A percentile compares a stretch with the other conserved stretches of the same genome.
Evolutionary conservation across 164 flowering plant genomes (phyloP).

Genomic region (Nelumbo lutea): DNA sequence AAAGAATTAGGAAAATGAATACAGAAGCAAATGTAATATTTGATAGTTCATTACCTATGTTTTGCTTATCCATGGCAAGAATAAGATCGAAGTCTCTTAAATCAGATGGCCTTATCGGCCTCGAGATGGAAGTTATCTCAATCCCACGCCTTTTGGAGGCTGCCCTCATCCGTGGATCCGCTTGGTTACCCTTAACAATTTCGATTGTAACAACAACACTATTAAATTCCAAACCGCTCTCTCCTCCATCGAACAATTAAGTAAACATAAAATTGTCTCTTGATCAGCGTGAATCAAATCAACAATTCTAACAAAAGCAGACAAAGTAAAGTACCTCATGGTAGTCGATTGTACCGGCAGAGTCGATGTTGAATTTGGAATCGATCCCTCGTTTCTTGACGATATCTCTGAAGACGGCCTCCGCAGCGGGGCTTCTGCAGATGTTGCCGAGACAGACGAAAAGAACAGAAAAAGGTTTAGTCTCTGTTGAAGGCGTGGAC

Average conservation of each 20-base stretch:
- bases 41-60: slow-evolving; percentile 47
- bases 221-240: too few relatives aligned
- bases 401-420: slow-evolving; percentile 79
- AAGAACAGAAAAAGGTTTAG: slow-evolving; percentile 76
- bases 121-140: slow-evolving; percentile 83
- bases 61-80: slow-evolving; percentile 91
- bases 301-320: neutral
- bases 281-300: neutral
- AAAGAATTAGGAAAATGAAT: neutral
- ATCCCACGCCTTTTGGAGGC: slow-evolving; percentile 83
- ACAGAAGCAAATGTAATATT: neutral
- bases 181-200: slow-evolving; percentile 60
- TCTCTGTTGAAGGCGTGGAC: slow-evolving; percentile 23
- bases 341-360: slow-evolving; percentile 88
- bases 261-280: too few relatives aligned
- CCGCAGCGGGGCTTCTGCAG: slow-evolving; percentile 96
- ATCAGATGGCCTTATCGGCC: slow-evolving; percentile 48
- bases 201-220: too few relatives aligned
- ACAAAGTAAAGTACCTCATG: slow-evolving; percentile 20
- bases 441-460: slow-evolving; percentile 99
- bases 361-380: slow-evolving; percentile 72
- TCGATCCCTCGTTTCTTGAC: slow-evolving; percentile 59
- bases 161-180: slow-evolving; percentile 90
- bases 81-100: slow-evolving; percentile 33
- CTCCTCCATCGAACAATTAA: too few relatives aligned